phyloP scores from a whole-genome alignment of 2,329 filamentous ascomycete genomes.

The Periconia sp. region DNA sequence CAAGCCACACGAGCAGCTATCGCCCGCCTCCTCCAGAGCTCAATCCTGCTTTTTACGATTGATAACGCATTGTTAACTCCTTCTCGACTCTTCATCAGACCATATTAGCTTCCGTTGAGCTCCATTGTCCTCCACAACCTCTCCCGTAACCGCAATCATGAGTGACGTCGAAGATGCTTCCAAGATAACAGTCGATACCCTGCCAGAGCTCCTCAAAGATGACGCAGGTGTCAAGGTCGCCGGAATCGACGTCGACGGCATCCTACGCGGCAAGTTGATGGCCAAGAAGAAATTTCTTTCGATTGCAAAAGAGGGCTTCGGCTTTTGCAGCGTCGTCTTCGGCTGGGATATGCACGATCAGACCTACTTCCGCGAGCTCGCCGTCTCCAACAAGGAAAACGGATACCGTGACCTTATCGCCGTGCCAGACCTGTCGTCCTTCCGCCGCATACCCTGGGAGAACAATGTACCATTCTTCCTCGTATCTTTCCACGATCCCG shows the following conservation, averaged over 20 bases:
- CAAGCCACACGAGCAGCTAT: constrained; percentile 15
- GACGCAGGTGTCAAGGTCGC: constrained; percentile 87
- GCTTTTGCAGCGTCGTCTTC: constrained; percentile 93
- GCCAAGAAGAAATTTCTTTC: constrained; percentile 93
- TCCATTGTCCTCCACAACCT: not conserved
- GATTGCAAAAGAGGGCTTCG: constrained; percentile 80
- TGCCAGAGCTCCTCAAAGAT: constrained; percentile 70
- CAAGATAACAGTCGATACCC: constrained; percentile 66
- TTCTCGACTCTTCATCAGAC: not conserved
- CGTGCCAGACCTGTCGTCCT: constrained; percentile 77
- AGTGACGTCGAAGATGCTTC: constrained; percentile 25
- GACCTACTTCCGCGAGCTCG: constrained; percentile 84
- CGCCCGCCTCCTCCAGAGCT: not conserved
- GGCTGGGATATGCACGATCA: constrained; percentile 98
- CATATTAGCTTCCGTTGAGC: not conserved
- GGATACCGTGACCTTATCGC: constrained; percentile 88
- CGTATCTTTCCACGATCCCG: constrained; percentile 82
- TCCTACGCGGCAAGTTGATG: constrained; percentile 86
- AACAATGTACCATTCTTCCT: constrained; percentile 84
- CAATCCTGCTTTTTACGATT: constrained; percentile 13
- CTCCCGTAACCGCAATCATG: constrained; percentile 23
- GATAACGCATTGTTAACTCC: not conserved
- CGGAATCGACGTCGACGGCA: constrained; percentile 85
- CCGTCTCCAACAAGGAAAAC: constrained; percentile 88
- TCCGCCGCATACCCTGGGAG: constrained; percentile 90